Evolutionary conservation across 345 rosid species (phyloP).

Genomic region (Psidium guajava): DNA sequence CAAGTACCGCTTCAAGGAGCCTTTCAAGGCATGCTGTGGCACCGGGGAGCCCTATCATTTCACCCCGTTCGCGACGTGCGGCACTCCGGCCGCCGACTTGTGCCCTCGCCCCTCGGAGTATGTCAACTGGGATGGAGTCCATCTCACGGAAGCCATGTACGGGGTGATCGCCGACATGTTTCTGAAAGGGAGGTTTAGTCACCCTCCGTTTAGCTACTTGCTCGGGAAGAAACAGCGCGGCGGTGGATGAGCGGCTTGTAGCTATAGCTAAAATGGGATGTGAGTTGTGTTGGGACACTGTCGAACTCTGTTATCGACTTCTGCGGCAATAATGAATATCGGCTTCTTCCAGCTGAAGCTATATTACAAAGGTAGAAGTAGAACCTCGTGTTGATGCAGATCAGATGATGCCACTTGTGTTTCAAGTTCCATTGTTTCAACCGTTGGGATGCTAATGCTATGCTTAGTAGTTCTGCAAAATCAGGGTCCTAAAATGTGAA

Average conservation of each 20-base stretch:
- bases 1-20: conserved; percentile 43
- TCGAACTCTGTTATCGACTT: background rate
- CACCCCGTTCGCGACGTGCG: conserved; percentile 42
- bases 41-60: conserved; percentile 63
- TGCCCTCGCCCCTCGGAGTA: conserved; percentile 48
- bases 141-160: conserved; percentile 85
- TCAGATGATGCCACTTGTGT: background rate
- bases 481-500: background rate
- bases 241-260: background rate
- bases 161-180: conserved; percentile 57
- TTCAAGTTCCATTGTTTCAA: background rate
- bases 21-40: conserved; percentile 83
- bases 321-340: background rate
- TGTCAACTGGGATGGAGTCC: conserved; percentile 97
- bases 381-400: background rate
- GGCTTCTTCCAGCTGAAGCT: background rate
- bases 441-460: background rate
- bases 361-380: background rate
- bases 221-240: conserved; percentile 7
- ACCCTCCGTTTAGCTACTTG: conserved; percentile 52
- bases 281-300: background rate
- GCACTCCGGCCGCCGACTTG: conserved; percentile 25
- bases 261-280: background rate
- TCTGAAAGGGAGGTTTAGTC: conserved; percentile 37
- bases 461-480: background rate